Evolutionary conservation across 2,329 filamentous ascomycete species (phyloP), one percentile per base, ranked within the genome.

Genomic region (Colletotrichum somersetense): DNA sequence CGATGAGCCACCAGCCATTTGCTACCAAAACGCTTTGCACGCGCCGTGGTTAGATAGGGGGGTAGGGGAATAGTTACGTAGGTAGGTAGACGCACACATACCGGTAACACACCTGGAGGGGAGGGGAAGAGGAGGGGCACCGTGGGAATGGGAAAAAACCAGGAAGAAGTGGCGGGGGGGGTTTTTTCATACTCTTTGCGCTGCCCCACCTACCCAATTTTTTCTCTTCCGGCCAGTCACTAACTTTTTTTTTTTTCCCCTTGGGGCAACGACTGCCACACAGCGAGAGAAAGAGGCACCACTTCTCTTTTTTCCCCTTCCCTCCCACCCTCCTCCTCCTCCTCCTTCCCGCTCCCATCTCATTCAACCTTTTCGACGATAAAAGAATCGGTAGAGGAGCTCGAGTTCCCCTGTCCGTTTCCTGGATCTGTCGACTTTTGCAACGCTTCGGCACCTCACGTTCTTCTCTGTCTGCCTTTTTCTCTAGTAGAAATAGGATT

Each of bases 341-440:
- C 42, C 63, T 73, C 46, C 59, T 71, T 61, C 71, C 62, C 58
- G 64, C 67, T 62, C 59, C 66, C 73, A 65, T 70, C 72, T 64
- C 66, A 73, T 69, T 56, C 62, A 58, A 65, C 67, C 71, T 58
- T 65, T 65, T 74, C 76, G 80, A 81, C 80, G 79, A 79, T 79
- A 80, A 77, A 79, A 77, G 81, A 80, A 82, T 80, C 78, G 81
- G 77, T 81, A 82, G 81, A 82, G 77, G 74, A 79, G 78, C 76
- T 76, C 74, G 55, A 72, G 70, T 72, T 75, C 78, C 79, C 78
- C 81, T 83, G 81, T 82, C 56, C 79, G 79, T 80, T 63, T 81
- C 79, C 77, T 80, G 75, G 67, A 76, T 78, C 79, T 77, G 77
- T 78, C 76, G 68, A 61, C 76, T 76, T 78, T 78, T 74, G 46